phyloP scores from a whole-genome alignment of 176 grass and related monocot species.

The Carex parvula region DNA sequence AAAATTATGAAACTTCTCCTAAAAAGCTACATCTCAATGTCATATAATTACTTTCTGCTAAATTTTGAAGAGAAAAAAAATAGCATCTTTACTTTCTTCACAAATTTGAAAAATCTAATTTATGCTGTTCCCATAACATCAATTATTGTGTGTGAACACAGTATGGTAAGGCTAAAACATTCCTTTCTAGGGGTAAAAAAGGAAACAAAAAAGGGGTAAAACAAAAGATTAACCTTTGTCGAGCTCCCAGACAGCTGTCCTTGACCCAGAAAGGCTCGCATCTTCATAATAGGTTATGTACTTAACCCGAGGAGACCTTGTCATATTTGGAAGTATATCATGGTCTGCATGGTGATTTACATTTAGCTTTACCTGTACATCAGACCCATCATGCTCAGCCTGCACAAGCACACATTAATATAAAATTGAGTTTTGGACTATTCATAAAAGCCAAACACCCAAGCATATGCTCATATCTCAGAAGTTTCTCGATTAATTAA shows the following conservation, averaged over 20 bases:
- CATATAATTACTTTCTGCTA: neutral
- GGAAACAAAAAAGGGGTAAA: slow-evolving; percentile 20
- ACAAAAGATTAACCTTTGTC: slow-evolving; percentile 58
- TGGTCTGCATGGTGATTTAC: slow-evolving; percentile 44
- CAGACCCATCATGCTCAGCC: slow-evolving; percentile 93
- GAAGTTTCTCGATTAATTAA: neutral
- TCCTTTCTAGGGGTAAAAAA: neutral
- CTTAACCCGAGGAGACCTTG: slow-evolving; percentile 62
- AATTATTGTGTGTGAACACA: neutral
- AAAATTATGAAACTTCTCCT: neutral
- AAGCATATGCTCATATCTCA: neutral
- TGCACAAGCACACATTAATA: slow-evolving; percentile 33
- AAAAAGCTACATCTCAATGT: neutral
- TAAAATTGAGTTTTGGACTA: neutral
- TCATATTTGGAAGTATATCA: slow-evolving; percentile 81
- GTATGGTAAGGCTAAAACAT: neutral
- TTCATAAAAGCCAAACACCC: neutral
- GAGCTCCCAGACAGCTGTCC: slow-evolving; percentile 90
- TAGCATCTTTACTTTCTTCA: neutral
- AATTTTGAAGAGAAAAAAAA: neutral
- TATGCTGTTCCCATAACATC: neutral
- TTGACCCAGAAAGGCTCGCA: slow-evolving; percentile 78
- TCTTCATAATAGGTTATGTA: slow-evolving; percentile 99
- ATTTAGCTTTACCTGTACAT: slow-evolving; percentile 77
- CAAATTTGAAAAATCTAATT: neutral